Evolutionary conservation across 176 grass and related monocot genomes (phyloP), one percentile per base, ranked within the genome.

Genomic region (Aegilops sharonensis): DNA sequence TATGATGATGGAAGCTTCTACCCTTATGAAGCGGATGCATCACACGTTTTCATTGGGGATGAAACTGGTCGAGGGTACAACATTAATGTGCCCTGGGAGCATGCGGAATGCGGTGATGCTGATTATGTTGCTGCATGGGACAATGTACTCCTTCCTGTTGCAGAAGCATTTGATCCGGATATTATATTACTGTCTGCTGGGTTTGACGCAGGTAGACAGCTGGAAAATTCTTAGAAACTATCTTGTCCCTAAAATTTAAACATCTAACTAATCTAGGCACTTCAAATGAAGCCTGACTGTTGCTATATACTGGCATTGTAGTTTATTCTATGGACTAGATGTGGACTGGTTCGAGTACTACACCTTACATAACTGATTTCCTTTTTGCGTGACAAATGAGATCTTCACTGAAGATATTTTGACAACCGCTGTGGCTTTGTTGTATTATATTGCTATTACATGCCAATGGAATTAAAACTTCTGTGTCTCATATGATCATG

Each of bases 1-100:
- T 98, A 95, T 91, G 96, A 95, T 78, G 79, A 63, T 65, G 96
- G 96, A 81, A 91, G 48, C 75, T 98, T 98, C 82, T 98, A 98
- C 61, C 97, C 97, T 68, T 34, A 62, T 80, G 52, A 94, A 83
- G 90, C n/a, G 24, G 94, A 98, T 91, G 97, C 88, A 84, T 89
- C 94, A 85, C 80, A 94, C 74, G 89, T 69, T 89, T 94, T 98
- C 86, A 92, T 91, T 50, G 97, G 97, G 9, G 93, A 98, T 81
- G 90, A 89, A 77, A 70, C 86, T 76, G 94, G 94, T 90, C 87
- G 91, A 89, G 97, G 94, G 62, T 98, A 95, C 80, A 98, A 98
- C 77, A 95, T 98, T 70, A 98, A 98, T 78, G 92, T 98, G 72
- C 93, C 97, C 23, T 98, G 97, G 97, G 97, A 95, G 61, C 97